Base-by-base conservation (phyloP, 2,329 filamentous ascomycete genomes). In the Dichotomopilus funicola region DNA sequence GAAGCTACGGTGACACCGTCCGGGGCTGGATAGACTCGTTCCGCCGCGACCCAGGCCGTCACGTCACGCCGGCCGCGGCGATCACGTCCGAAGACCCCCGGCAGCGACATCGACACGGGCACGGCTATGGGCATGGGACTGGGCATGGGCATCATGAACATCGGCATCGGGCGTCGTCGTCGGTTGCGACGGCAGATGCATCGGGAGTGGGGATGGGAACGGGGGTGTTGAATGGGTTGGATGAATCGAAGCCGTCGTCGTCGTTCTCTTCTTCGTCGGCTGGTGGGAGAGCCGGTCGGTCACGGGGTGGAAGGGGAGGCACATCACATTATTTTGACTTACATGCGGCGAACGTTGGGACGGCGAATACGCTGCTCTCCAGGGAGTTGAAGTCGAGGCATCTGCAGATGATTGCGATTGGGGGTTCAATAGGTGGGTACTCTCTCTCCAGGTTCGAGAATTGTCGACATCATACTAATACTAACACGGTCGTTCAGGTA, bases 391-490 rank as follows among this genome's bases (percentile, higher is more conserved):
- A 95, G 72, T 84, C 85, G 19, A 80, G 91, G 48, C 92, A 97
- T 75, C 69, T 96, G 68, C 91, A 96, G 75, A 96, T 96, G 92
- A 96, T 96, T 76, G 92, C 92, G 11, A 95, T 96, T 63, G 91
- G 91, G 64, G 91, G 91, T 44, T 92, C 88, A 9, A 96, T 96
- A 65, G 88, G 88, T 82, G 74, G 42, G 70, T 40, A 19, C 27
- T 41, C 45, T 36, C 5, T 35, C 44, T 34, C 44, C 7, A 13
- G 9, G 33, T n/a, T 34, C 45, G 6, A n/a, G 10, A 13, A 10
- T 3, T 3, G 31, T 5, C 10, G 10, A n/a, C 27, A 37, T 13
- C 8, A 13, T 10, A 6, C 33, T 13, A 12, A 42, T 51, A 37
- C 47, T 38, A 13, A 6, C 1, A 19, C 27, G 6, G 2, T 34